These are phyloP conservation scores for Marsdenia floribunda DNA, from an alignment of 257 asterid genomes.

Conservation along the genomic window DNA sequence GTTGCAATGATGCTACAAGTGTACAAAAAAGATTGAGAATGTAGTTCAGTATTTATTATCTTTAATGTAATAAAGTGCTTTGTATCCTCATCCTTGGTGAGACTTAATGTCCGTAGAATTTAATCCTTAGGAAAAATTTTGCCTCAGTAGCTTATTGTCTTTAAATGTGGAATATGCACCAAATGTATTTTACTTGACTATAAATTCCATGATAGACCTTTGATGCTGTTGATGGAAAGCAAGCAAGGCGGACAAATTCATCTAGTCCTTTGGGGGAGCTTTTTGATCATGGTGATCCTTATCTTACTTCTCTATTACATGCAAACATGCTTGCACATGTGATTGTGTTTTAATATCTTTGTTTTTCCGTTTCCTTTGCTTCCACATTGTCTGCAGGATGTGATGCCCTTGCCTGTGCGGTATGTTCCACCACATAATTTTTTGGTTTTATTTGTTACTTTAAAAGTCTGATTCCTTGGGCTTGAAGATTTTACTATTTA, in stretches of 20 bases:
- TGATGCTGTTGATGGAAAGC: conserved; percentile 98
- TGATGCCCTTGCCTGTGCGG: conserved; percentile 97
- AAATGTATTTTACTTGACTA: conserved; percentile 15
- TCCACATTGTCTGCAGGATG: conserved; percentile 57
- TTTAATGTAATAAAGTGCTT: too few species aligned
- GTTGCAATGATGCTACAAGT: conserved; percentile 1
- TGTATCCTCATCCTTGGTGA: too few species aligned
- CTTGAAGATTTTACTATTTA: conserved; percentile 19
- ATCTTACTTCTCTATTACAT: background rate
- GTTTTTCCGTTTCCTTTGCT: conserved; percentile 13
- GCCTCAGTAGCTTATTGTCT: background rate
- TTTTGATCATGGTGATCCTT: conserved; percentile 76
- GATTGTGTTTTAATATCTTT: background rate
- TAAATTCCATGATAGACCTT: conserved; percentile 50
- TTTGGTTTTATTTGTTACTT: conserved; percentile 17
- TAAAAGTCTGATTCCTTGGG: conserved; percentile 2
- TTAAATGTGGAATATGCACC: conserved; percentile 1
- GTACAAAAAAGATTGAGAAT: background rate
- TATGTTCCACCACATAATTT: conserved; percentile 33
- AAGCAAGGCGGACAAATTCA: conserved; percentile 93
- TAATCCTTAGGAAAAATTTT: too few species aligned
- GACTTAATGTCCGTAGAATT: too few species aligned
- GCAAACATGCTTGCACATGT: background rate
- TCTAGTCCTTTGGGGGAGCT: conserved; percentile 95
- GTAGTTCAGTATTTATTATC: background rate